Base-by-base conservation (phyloP, 805 yeast genomes). In the Lachancea fermentati region DNA sequence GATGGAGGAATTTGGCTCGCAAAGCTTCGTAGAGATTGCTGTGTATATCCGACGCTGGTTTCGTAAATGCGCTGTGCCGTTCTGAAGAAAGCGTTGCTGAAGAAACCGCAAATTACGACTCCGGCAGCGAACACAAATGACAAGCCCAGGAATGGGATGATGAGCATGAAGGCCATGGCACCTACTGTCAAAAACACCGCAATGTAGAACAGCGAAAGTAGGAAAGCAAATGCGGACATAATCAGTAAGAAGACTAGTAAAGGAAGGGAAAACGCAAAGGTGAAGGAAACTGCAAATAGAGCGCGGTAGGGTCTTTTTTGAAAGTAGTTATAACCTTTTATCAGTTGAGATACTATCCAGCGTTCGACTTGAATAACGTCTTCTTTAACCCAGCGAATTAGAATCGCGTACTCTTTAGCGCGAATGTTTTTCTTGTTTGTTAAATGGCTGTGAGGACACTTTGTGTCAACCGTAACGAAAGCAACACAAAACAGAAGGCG, bases 61-160 rank as follows among this genome's bases (percentile, higher is more conserved):
- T 50, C 47, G 42, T 57, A 60, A 18, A 57, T 24, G 19, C 33
- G 31, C 25, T 54, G 57, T 4, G 59, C 60, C 19, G 48, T 30
- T 31, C 49, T 50, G 39, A 57, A 58, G 3, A 55, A 49, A 3
- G 49, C n/a, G 28, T 56, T 57, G 41, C 62, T 55, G 32, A 56
- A 32, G 30, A 58, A 51, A 12, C 62, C 63, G 34, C 57, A 50
- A 3, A 51, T 30, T 1, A 60, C 54, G 9, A 56, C 57, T 11
- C 51, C 53, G 2, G 52, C 40, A 1, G 63, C 63, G 35, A 59
- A 58, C 8, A 51, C 32, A 35, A 57, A 48, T 3, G 66, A 59
- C 3, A 50, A 30, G 1, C 45, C 40, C 33, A 61, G 32, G 28
- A 60, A 40, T 17, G 66, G 66, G 2, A 55, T 36, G 19, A 61